Evolutionary conservation across 2,329 filamentous ascomycete genomes (phyloP).

Genomic region (Colletotrichum lentis): DNA sequence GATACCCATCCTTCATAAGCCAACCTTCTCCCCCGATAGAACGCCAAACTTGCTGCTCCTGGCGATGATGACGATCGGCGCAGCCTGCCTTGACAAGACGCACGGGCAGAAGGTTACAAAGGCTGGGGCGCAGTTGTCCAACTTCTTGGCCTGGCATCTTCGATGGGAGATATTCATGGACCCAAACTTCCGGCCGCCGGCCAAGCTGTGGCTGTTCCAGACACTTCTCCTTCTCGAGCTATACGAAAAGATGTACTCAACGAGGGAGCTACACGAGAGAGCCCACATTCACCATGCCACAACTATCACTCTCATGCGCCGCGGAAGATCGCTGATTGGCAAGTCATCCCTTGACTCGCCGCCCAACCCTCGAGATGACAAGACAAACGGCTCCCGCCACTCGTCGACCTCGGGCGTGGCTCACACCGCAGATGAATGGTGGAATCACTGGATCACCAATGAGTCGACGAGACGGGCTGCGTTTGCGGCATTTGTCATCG

Average conservation of each 20-base stretch:
- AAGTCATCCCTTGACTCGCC: slow-evolving; percentile 86
- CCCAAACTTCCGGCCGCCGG: slow-evolving; percentile 85
- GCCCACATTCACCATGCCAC: slow-evolving; percentile 97
- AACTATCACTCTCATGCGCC: slow-evolving; percentile 92
- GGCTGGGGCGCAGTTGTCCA: slow-evolving; percentile 82
- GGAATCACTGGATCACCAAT: slow-evolving; percentile 95
- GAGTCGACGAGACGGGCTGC: slow-evolving; percentile 90
- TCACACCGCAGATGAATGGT: slow-evolving; percentile 86
- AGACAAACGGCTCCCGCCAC: slow-evolving; percentile 63
- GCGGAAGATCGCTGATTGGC: slow-evolving; percentile 89
- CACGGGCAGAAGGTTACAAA: slow-evolving; percentile 78
- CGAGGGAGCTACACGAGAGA: slow-evolving; percentile 87
- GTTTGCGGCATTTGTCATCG: slow-evolving; percentile 93
- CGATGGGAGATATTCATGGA: slow-evolving; percentile 97
- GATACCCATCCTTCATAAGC: slow-evolving; percentile 91
- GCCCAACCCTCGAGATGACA: slow-evolving; percentile 73
- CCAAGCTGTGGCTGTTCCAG: slow-evolving; percentile 96
- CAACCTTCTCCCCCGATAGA: slow-evolving; percentile 88
- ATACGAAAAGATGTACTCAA: slow-evolving; percentile 98
- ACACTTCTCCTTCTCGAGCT: slow-evolving; percentile 86
- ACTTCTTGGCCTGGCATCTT: slow-evolving; percentile 92
- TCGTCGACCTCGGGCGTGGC: slow-evolving; percentile 68
- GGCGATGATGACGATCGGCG: slow-evolving; percentile 91
- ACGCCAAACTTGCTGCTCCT: slow-evolving; percentile 86
- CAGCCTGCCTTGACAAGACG: slow-evolving; percentile 84